Evolutionary conservation across 768 basidiomycete species (phyloP).

Genomic region (Clathrus columnatus): DNA sequence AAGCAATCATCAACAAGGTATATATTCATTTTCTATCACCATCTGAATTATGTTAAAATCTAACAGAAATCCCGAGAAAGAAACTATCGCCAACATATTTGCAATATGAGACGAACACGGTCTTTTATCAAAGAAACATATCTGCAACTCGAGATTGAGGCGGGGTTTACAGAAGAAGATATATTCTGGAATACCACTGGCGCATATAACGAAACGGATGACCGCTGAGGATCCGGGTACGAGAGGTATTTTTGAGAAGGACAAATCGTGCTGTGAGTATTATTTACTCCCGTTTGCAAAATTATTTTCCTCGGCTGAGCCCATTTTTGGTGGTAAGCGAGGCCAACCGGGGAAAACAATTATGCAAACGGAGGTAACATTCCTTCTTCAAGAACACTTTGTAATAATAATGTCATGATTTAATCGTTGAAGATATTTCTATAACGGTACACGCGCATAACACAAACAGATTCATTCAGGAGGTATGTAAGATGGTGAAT

Average conservation of each 20-base stretch:
- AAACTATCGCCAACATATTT: slow-evolving; percentile 54
- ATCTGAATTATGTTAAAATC: background rate
- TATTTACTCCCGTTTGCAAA: too few species aligned
- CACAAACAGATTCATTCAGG: slow-evolving; percentile 48
- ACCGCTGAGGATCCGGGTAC: slow-evolving; percentile 43
- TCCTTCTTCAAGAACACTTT: background rate
- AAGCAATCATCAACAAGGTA: slow-evolving; percentile 45
- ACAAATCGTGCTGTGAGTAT: slow-evolving; percentile 37
- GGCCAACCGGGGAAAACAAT: too few species aligned
- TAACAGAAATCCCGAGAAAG: slow-evolving; percentile 57
- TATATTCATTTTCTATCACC: background rate
- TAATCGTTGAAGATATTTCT: slow-evolving; percentile 45
- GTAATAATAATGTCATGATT: background rate
- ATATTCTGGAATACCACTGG: slow-evolving; percentile 46
- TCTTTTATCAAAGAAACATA: slow-evolving; percentile 41
- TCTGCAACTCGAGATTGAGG: slow-evolving; percentile 47
- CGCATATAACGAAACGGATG: slow-evolving; percentile 44
- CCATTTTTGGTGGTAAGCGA: too few species aligned
- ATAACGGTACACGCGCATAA: slow-evolving; percentile 62
- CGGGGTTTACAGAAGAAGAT: slow-evolving; percentile 54
- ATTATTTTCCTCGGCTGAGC: too few species aligned
- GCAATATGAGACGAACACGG: slow-evolving; percentile 49
- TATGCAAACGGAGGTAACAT: too few species aligned
- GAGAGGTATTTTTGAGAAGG: slow-evolving; percentile 40
- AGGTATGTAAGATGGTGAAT: slow-evolving; percentile 36